Evolutionary conservation across 345 rosid species (phyloP).

Genomic region (Nasturtium officinale): DNA sequence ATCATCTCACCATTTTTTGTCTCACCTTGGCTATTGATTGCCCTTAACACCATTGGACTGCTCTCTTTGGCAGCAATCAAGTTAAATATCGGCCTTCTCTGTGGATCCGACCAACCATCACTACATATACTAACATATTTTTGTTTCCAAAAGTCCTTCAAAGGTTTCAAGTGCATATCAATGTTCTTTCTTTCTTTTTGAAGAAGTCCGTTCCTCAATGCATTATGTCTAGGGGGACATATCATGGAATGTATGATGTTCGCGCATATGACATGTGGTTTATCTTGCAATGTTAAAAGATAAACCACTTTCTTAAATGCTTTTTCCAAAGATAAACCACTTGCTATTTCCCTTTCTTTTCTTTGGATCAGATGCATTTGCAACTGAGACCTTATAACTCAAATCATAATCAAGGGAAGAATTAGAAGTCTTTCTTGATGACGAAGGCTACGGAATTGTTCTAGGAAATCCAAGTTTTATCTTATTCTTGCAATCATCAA

Average conservation of each 20-base stretch:
- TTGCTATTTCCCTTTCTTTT: background rate
- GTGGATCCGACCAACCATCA: constrained; percentile 11
- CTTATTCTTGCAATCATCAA: background rate
- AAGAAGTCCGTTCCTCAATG: background rate
- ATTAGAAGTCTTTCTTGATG: background rate
- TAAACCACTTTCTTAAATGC: background rate
- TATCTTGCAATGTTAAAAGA: background rate
- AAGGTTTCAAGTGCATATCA: background rate
- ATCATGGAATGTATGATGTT: background rate
- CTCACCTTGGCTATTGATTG: background rate
- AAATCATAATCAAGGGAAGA: constrained; percentile 21
- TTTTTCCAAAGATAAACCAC: background rate
- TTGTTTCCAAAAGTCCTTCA: background rate
- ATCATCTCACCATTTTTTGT: background rate
- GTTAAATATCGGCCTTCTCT: background rate
- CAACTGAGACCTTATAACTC: background rate
- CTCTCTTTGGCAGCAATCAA: constrained; percentile 12
- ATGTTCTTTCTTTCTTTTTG: constrained; percentile 10
- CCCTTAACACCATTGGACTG: constrained; percentile 10
- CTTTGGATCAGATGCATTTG: background rate
- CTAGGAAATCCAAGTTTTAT: background rate
- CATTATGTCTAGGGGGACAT: background rate
- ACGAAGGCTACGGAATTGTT: background rate
- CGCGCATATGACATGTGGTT: background rate
- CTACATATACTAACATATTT: constrained; percentile 22